These are phyloP conservation scores for Guillardia theta DNA, from an alignment of 78 protist genomes.

Conservation along the genomic window DNA sequence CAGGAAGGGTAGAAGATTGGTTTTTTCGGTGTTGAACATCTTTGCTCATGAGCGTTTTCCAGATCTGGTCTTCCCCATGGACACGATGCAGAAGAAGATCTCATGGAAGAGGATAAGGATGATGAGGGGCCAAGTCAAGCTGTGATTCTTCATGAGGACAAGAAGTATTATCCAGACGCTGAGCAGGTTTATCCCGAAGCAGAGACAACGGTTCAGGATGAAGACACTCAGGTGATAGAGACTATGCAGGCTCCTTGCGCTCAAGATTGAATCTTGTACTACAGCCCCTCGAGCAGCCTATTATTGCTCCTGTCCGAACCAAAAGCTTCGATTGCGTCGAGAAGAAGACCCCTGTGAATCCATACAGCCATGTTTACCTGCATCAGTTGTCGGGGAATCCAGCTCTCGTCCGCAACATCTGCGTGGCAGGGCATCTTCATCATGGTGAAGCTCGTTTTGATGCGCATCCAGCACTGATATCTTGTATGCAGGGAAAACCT, in stretches of 20 bases:
- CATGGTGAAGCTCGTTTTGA: too few relatives aligned
- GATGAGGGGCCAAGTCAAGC: neutral
- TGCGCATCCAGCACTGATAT: too few relatives aligned
- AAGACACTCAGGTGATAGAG: too few relatives aligned
- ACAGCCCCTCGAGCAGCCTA: conserved; percentile 93
- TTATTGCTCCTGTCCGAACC: conserved; percentile 80
- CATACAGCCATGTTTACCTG: neutral
- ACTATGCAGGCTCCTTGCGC: too few relatives aligned
- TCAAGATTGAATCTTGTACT: too few relatives aligned
- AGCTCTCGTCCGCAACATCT: conserved; percentile 85
- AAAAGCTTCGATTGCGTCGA: conserved; percentile 60
- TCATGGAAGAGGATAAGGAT: neutral
- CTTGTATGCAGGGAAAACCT: conserved; percentile 94
- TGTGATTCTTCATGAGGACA: conserved; percentile 88
- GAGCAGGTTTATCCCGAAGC: conserved; percentile 75
- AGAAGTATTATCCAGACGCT: conserved; percentile 93
- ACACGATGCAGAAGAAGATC: neutral
- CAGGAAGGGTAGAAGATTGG: too few relatives aligned
- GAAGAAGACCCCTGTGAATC: conserved; percentile 50
- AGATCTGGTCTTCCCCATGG: neutral
- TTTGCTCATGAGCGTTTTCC: neutral
- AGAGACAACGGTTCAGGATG: conserved; percentile 95
- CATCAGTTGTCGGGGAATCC: conserved; percentile 53
- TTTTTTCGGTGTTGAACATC: too few relatives aligned
- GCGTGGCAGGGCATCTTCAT: too few relatives aligned